These are phyloP conservation scores for Mycena vitilis DNA, from an alignment of 768 basidiomycete genomes.

Conservation along the genomic window DNA sequence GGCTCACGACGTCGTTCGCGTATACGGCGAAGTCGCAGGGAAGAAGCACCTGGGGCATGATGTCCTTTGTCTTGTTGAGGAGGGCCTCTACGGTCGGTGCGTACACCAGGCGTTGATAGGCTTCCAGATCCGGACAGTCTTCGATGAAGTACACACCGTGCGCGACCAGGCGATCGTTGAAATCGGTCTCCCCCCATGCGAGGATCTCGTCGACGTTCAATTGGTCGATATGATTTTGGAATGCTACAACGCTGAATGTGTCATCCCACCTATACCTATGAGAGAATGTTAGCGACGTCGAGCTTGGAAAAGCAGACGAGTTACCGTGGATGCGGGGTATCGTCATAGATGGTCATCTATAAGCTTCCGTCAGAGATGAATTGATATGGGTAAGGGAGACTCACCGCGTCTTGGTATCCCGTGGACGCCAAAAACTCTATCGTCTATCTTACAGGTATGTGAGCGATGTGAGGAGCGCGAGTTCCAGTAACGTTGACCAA, in stretches of 20 bases:
- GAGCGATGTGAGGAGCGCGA: not conserved
- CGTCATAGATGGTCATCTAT: constrained; percentile 17
- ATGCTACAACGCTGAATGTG: not conserved
- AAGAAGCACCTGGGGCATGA: constrained; percentile 20
- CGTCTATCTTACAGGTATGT: not conserved
- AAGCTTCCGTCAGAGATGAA: not conserved
- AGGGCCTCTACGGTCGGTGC: constrained; percentile 9
- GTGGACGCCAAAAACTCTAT: constrained; percentile 5
- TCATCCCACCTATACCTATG: constrained; percentile 24
- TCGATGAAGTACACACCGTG: not conserved
- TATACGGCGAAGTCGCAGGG: constrained; percentile 22
- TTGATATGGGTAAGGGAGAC: not conserved
- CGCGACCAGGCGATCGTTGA: not conserved
- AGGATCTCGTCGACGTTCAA: not conserved
- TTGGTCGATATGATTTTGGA: not conserved
- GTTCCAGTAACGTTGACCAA: not conserved
- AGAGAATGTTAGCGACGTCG: not conserved
- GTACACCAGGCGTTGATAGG: not conserved
- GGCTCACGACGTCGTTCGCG: constrained; percentile 17
- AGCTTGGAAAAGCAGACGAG: not conserved
- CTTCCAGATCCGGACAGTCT: not conserved
- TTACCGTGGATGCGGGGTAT: not conserved
- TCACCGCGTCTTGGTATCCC: constrained; percentile 3
- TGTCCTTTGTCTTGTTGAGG: constrained; percentile 4
- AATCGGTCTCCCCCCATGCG: not conserved